These are phyloP conservation scores for Aureobasidium subglaciale DNA, from an alignment of 2,329 filamentous ascomycete genomes.

Conservation along the genomic window DNA sequence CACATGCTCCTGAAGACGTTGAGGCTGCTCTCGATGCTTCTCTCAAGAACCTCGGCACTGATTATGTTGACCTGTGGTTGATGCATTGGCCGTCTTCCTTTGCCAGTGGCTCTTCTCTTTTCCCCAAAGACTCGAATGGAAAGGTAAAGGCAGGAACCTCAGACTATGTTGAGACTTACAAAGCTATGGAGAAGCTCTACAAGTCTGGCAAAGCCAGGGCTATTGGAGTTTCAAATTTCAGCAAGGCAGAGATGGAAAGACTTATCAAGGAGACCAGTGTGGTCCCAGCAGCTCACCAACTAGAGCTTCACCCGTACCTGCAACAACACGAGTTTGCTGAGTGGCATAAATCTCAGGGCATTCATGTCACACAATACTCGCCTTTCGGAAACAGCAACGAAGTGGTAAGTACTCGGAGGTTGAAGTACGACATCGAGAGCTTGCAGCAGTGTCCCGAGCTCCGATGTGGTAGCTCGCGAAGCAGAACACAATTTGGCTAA, in stretches of 20 bases:
- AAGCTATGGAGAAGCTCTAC: slow-evolving; percentile 33
- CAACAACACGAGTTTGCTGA: slow-evolving; percentile 43
- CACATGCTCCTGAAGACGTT: slow-evolving; percentile 55
- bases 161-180: slow-evolving; percentile 48
- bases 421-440: no score
- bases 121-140: slow-evolving; percentile 41
- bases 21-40: slow-evolving; percentile 50
- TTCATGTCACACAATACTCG: slow-evolving; percentile 50
- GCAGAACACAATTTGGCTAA: neutral
- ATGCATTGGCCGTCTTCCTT: slow-evolving; percentile 60
- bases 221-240: slow-evolving; percentile 50
- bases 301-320: slow-evolving; percentile 49
- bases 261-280: slow-evolving; percentile 39
- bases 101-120: slow-evolving; percentile 40
- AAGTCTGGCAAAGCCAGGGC: slow-evolving; percentile 36
- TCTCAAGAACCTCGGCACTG: slow-evolving; percentile 54
- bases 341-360: slow-evolving; percentile 44
- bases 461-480: neutral
- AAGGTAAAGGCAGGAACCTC: slow-evolving; percentile 36
- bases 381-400: slow-evolving; percentile 37
- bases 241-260: slow-evolving; percentile 40
- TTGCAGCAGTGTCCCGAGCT: neutral
- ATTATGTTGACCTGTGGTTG: slow-evolving; percentile 63
- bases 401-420: neutral
- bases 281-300: slow-evolving; percentile 32